These are phyloP conservation scores for Flaveria brownii DNA, from an alignment of 129 eudicot species.

Conservation along the genomic window DNA sequence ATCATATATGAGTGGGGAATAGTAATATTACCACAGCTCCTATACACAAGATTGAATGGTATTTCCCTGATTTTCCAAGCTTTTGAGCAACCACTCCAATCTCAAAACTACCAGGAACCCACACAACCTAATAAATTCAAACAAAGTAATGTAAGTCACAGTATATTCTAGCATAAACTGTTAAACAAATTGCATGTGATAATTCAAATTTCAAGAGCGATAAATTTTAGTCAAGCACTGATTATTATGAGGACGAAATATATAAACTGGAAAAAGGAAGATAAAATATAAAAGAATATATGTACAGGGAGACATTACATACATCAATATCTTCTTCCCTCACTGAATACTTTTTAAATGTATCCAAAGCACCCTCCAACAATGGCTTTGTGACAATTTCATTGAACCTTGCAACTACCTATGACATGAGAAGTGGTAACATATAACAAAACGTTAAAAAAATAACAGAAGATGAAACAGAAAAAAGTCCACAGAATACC, in stretches of 20 bases:
- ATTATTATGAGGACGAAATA: not conserved
- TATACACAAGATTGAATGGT: slow-evolving; percentile 78
- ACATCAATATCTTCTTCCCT: slow-evolving; percentile 90
- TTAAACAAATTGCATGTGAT: not conserved
- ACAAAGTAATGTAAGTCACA: slow-evolving; percentile 10
- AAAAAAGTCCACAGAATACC: not conserved
- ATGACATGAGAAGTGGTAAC: slow-evolving; percentile 25
- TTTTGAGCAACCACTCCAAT: slow-evolving; percentile 81
- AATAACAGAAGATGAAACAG: not conserved
- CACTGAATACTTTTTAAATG: slow-evolving; percentile 74
- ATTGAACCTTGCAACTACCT: slow-evolving; percentile 97
- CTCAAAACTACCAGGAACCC: slow-evolving; percentile 98
- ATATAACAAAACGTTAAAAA: slow-evolving; percentile 12
- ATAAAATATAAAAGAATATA: not conserved
- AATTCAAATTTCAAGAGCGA: not conserved
- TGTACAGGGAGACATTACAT: slow-evolving; percentile 32
- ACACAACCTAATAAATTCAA: slow-evolving; percentile 58
- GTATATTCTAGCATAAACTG: slow-evolving; percentile 7
- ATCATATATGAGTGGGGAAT: not conserved
- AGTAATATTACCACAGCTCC: slow-evolving; percentile 84
- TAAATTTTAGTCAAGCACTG: not conserved
- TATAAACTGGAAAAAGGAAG: not conserved
- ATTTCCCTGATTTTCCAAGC: slow-evolving; percentile 84
- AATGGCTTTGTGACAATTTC: slow-evolving; percentile 85
- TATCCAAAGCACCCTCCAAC: slow-evolving; percentile 89